phyloP scores from a whole-genome alignment of 83 land plant genomes.

The Picea engelmannii region DNA sequence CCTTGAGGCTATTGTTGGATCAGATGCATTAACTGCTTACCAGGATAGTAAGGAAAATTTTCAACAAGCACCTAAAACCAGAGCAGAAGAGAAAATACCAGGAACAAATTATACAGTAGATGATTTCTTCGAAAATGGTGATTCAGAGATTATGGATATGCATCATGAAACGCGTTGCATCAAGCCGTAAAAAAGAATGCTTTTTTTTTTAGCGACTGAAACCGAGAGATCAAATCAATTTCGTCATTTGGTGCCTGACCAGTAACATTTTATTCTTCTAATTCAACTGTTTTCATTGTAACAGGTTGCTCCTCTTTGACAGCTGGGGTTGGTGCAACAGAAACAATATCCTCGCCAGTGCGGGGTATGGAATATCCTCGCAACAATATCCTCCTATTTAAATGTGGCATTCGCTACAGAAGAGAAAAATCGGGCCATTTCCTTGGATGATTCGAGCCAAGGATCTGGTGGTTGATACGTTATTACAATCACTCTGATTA shows the following conservation, averaged over 20 bases:
- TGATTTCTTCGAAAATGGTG: no score
- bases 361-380: constrained; percentile 58
- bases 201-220: no score
- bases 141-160: no score
- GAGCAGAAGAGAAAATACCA: no score
- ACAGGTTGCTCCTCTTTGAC: background rate
- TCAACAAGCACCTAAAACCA: no score
- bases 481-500: constrained; percentile 80
- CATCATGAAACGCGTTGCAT: no score
- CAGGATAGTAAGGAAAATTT: no score
- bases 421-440: constrained; percentile 54
- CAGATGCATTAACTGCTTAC: no score
- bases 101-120: no score
- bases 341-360: constrained; percentile 59
- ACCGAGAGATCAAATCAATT: no score
- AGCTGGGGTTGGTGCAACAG: background rate
- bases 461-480: constrained; percentile 95
- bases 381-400: constrained; percentile 67
- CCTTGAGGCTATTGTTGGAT: no score
- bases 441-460: constrained; percentile 72
- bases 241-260: background rate
- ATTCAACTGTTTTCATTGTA: background rate
- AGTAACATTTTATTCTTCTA: background rate
- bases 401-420: constrained; percentile 65
- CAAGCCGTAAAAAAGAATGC: no score